Base-by-base conservation (phyloP, 495 filamentous ascomycete species). In the Ascodesmis nigricans region DNA sequence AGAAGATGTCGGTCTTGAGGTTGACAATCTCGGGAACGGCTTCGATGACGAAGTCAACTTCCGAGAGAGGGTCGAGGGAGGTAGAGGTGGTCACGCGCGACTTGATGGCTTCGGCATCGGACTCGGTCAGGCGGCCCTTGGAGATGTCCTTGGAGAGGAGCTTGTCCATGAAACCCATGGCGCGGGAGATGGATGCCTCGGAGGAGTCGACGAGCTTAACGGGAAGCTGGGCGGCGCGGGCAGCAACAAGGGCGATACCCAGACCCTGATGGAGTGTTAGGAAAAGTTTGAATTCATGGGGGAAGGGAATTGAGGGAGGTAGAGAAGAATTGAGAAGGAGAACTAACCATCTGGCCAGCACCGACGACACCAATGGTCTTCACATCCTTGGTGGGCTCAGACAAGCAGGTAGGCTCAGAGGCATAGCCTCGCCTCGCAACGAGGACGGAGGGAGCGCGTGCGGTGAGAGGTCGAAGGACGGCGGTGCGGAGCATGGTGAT, bases 11-110 rank as follows among this genome's bases (percentile, higher is more conserved):
- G 29, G 69, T 69, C 56, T 99, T 99, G 35, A 99, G 65, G 28
- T 72, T 58, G 8, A 73, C 71, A 28, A 90, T 90, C 61, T 99
- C 87, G 18, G 87, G 87, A 8, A 95, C 83, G 21, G 87, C 87
- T 60, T 99, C 87, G 54, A 99, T 92, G 20, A 95, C 71, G 53
- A 95, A 93, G 62, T 99, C 87, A n/a, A 76, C 73, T 3, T 67
- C 64, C n/a, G 67, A 67, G 10, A 95, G 72, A 38, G 72, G 66
- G 20, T 83, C 76, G 48, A 95, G 67, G 3, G 67, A 66, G 3
- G 78, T 77, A 25, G 67, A 72, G 7, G 80, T 58, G 0, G 51
- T 59, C 27, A 99, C 64, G 10, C 71, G 73, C 20, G 64, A 62
- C 15, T 74, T 70, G 23, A 70, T 65, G 11, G 64, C 60, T 44